Conservation (phyloP, 78 protist genomes). For the Diacronema lutheri region DNA sequence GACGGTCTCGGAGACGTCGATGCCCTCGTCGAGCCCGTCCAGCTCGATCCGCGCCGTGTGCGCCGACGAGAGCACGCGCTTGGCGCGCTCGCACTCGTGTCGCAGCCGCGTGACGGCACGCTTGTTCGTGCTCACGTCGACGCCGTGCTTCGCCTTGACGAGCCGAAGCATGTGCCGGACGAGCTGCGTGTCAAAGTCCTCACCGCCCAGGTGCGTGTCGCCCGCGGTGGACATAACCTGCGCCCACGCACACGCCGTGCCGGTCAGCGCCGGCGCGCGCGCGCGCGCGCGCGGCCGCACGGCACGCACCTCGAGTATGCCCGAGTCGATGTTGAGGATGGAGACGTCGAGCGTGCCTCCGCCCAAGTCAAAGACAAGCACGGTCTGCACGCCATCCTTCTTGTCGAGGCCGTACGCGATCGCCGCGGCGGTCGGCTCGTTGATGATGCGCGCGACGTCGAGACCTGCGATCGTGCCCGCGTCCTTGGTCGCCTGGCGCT, state of each 20-base stretch:
- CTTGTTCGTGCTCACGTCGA: slow-evolving; percentile 63
- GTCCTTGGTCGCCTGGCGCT: slow-evolving; percentile 53
- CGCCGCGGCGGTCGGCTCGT: slow-evolving; percentile 56
- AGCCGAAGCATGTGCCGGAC: slow-evolving; percentile 67
- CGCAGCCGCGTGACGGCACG: slow-evolving; percentile 83
- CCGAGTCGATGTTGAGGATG: slow-evolving; percentile 61
- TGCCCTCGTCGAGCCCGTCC: slow-evolving; percentile 84
- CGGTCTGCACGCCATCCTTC: background rate
- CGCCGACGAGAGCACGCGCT: slow-evolving; percentile 70
- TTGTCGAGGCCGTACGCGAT: slow-evolving; percentile 39
- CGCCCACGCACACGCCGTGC: background rate
- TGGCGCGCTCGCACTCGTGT: slow-evolving; percentile 86
- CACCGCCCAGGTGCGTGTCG: slow-evolving; percentile 98
- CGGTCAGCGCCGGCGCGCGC: background rate
- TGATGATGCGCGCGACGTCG: slow-evolving; percentile 26
- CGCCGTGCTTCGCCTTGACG: slow-evolving; percentile 73
- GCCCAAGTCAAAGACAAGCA: slow-evolving; percentile 96
- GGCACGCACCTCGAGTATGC: slow-evolving; percentile 50
- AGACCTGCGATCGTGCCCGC: slow-evolving; percentile 34
- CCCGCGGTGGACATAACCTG: slow-evolving; percentile 93
- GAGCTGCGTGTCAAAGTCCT: slow-evolving; percentile 83
- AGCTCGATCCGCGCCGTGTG: slow-evolving; percentile 79
- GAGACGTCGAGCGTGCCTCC: slow-evolving; percentile 91
- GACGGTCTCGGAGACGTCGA: slow-evolving; percentile 80
- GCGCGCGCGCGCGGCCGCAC: no score